Percentiles rank a stretch among this genome's conserved stretches.
These are phyloP conservation scores for Blastobotrys persicus DNA, from an alignment of 1,139 yeast genomes.

Conservation along the genomic window DNA sequence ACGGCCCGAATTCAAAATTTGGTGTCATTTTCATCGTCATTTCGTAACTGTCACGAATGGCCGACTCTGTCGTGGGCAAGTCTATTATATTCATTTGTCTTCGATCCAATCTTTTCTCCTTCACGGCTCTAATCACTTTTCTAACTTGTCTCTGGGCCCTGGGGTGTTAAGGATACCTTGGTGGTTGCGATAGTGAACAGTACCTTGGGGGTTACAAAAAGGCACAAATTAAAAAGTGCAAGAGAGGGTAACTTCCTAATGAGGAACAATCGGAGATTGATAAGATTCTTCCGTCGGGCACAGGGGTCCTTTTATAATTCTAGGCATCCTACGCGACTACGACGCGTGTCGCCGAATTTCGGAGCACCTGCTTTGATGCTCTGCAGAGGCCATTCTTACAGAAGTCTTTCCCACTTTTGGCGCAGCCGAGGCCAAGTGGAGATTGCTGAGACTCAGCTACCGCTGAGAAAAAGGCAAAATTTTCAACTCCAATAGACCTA, in stretches of 20 bases:
- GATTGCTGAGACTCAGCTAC: no score
- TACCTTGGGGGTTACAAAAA: slow-evolving; percentile 6
- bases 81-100: slow-evolving; percentile 1
- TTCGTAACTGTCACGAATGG: slow-evolving; percentile 2
- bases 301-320: slow-evolving; percentile 2
- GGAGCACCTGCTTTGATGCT: not conserved
- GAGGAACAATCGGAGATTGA: slow-evolving; percentile 9
- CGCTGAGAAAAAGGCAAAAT: not conserved
- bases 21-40: not conserved
- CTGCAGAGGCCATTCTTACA: not conserved
- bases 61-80: slow-evolving; percentile 8
- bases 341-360: slow-evolving; percentile 2
- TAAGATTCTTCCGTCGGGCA: slow-evolving; percentile 1
- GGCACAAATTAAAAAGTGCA: no score
- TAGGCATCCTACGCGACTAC: not conserved
- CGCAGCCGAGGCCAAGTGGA: no score
- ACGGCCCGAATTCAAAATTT: not conserved
- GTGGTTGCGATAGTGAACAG: slow-evolving; percentile 1
- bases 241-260: not conserved
- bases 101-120: not conserved
- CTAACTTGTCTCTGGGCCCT: not conserved
- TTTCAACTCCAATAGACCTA: not conserved
- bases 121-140: not conserved
- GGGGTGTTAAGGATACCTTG: not conserved
- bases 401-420: no score